Conservation (phyloP, 345 rosid genomes). For the Melaleuca alternifolia region DNA sequence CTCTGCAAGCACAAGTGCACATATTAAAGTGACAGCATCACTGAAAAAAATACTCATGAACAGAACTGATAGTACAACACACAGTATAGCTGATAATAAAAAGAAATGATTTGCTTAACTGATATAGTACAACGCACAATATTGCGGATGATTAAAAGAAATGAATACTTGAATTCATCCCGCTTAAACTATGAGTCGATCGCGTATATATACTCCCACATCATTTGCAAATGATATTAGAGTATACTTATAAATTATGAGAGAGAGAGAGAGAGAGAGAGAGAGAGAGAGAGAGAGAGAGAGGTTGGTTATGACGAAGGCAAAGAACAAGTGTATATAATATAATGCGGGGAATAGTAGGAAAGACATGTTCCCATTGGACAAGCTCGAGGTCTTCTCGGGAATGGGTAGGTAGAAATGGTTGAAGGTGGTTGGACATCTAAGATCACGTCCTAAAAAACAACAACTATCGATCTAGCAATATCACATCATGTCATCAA, state of each 20-base stretch:
- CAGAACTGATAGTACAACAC: neutral
- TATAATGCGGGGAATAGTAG: slow-evolving; percentile 1
- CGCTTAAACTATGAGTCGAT: neutral
- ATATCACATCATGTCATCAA: neutral
- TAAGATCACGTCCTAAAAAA: slow-evolving; percentile 7
- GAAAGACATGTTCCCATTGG: slow-evolving; percentile 26
- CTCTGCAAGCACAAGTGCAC: neutral
- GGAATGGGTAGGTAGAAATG: slow-evolving; percentile 72
- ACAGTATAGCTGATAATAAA: neutral
- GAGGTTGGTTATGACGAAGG: neutral
- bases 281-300: neutral
- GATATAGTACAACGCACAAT: neutral
- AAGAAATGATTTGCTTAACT: neutral
- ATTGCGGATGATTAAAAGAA: neutral
- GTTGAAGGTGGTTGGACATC: slow-evolving; percentile 93
- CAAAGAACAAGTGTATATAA: neutral
- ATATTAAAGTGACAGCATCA: neutral
- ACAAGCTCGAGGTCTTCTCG: slow-evolving; percentile 4
- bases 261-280: neutral
- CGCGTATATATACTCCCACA: neutral
- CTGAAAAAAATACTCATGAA: neutral
- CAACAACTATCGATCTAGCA: neutral
- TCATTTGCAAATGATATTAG: neutral
- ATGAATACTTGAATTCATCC: neutral
- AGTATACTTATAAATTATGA: accelerated